Percentiles rank a stretch among this genome's conserved stretches.
Conservation (phyloP, 768 basidiomycete species). For the Cystobasidium onofrii region DNA sequence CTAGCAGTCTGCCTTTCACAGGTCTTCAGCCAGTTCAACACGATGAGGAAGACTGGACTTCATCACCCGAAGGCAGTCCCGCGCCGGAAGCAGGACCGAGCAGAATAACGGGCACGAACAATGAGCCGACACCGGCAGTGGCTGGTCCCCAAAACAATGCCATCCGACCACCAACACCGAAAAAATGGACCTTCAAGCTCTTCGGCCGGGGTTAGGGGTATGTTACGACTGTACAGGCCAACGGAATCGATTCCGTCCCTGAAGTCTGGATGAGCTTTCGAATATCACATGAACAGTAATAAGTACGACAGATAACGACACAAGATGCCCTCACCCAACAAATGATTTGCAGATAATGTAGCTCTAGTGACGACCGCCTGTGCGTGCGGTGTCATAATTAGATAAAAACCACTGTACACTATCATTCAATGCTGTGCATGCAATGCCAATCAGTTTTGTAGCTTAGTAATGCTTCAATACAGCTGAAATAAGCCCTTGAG, state of each 20-base stretch:
- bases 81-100: neutral
- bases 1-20: neutral
- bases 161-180: neutral
- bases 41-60: neutral
- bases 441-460: slow-evolving; percentile 40
- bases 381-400: slow-evolving; percentile 68
- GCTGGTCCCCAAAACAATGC: neutral
- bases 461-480: neutral
- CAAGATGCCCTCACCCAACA: neutral
- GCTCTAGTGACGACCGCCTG: slow-evolving; percentile 45
- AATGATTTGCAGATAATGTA: neutral
- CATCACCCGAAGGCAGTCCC: neutral
- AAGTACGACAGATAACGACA: neutral
- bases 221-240: too few relatives aligned
- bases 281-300: too few relatives aligned
- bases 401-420: slow-evolving; percentile 80
- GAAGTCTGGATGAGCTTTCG: too few relatives aligned
- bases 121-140: neutral
- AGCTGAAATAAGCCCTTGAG: neutral
- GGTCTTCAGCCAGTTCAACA: neutral
- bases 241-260: too few relatives aligned
- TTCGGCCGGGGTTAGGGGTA: neutral
- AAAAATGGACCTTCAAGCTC: slow-evolving; percentile 8
- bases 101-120: neutral
- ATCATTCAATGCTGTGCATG: slow-evolving; percentile 56